These are phyloP conservation scores for Gliomastix tumulicola DNA, from an alignment of 2,329 filamentous ascomycete genomes.

Conservation along the genomic window DNA sequence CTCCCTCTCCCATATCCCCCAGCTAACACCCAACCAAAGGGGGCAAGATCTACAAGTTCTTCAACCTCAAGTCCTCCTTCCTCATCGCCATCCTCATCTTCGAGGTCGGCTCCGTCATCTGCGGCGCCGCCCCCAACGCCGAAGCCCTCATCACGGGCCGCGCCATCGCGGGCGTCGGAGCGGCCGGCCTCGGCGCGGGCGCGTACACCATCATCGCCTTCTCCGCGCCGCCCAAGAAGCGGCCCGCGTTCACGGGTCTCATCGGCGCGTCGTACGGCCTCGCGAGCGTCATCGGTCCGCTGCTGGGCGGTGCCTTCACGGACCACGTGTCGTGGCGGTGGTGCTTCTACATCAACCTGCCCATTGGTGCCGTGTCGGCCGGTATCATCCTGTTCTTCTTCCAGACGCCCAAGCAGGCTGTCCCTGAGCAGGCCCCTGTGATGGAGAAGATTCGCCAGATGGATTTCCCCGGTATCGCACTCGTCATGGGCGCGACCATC, in stretches of 20 bases:
- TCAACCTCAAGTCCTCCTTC: slow-evolving; percentile 42
- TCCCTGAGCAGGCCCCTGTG: slow-evolving; percentile 19
- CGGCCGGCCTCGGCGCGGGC: slow-evolving; percentile 36
- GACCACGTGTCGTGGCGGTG: slow-evolving; percentile 16
- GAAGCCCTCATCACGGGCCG: slow-evolving; percentile 43
- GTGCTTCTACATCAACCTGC: slow-evolving; percentile 23
- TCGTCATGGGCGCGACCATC: slow-evolving; percentile 31
- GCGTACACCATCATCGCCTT: slow-evolving; percentile 38
- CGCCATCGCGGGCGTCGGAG: slow-evolving; percentile 38
- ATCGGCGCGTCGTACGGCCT: slow-evolving; percentile 15
- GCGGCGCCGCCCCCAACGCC: slow-evolving; percentile 35
- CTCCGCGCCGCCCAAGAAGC: slow-evolving; percentile 12
- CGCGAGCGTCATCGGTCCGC: slow-evolving; percentile 14
- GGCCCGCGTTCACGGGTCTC: slow-evolving; percentile 16
- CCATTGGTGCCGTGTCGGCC: slow-evolving; percentile 16
- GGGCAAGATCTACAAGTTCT: slow-evolving; percentile 44
- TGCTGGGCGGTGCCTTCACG: slow-evolving; percentile 17
- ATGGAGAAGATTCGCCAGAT: slow-evolving; percentile 33
- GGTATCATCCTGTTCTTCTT: slow-evolving; percentile 25
- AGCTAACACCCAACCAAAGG: slow-evolving; percentile 12
- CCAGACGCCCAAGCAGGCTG: slow-evolving; percentile 23
- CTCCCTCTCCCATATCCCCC: slow-evolving; percentile 14
- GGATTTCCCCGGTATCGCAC: slow-evolving; percentile 29
- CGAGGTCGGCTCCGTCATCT: slow-evolving; percentile 46
- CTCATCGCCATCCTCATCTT: slow-evolving; percentile 42